These are phyloP conservation scores for Gentiana dahurica DNA, from an alignment of 257 asterid species.

Conservation along the genomic window DNA sequence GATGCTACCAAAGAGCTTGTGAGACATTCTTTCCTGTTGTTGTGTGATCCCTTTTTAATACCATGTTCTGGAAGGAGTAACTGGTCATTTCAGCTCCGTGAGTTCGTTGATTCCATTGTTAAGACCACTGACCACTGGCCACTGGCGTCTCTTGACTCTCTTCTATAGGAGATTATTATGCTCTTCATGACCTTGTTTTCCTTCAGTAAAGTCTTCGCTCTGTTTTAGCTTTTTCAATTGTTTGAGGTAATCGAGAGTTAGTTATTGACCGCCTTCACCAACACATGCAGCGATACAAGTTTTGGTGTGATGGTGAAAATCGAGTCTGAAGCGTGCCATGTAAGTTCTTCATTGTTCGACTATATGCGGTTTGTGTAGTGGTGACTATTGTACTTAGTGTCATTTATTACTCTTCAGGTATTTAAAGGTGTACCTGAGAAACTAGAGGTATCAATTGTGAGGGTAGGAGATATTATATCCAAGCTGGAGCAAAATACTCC, in stretches of 20 bases:
- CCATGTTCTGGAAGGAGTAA: not conserved
- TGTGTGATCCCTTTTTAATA: not conserved
- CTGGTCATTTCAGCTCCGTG: slow-evolving; percentile 51
- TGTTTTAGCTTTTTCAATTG: slow-evolving; percentile 8
- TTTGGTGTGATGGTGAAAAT: slow-evolving; percentile 95
- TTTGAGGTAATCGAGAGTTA: not conserved
- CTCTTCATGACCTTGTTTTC: slow-evolving; percentile 89
- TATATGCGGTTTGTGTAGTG: not conserved
- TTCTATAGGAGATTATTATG: slow-evolving; percentile 81
- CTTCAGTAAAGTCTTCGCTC: slow-evolving; percentile 47
- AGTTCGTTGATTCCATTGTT: slow-evolving; percentile 85
- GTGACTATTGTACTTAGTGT: slow-evolving; percentile 13
- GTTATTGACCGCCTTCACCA: too few relatives aligned
- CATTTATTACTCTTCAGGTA: slow-evolving; percentile 40
- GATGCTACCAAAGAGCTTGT: slow-evolving; percentile 94
- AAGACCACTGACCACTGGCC: slow-evolving; percentile 96
- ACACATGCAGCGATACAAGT: slow-evolving; percentile 66
- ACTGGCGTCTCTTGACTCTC: too few relatives aligned
- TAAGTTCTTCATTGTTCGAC: slow-evolving; percentile 12
- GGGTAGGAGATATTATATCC: slow-evolving; percentile 74
- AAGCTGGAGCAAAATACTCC: slow-evolving; percentile 59
- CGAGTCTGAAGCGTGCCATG: slow-evolving; percentile 95
- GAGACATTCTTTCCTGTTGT: slow-evolving; percentile 12
- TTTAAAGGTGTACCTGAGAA: slow-evolving; percentile 89
- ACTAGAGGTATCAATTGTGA: slow-evolving; percentile 85